Evolutionary conservation across 495 filamentous ascomycete species (phyloP).

Genomic region (Cercophora samala): DNA sequence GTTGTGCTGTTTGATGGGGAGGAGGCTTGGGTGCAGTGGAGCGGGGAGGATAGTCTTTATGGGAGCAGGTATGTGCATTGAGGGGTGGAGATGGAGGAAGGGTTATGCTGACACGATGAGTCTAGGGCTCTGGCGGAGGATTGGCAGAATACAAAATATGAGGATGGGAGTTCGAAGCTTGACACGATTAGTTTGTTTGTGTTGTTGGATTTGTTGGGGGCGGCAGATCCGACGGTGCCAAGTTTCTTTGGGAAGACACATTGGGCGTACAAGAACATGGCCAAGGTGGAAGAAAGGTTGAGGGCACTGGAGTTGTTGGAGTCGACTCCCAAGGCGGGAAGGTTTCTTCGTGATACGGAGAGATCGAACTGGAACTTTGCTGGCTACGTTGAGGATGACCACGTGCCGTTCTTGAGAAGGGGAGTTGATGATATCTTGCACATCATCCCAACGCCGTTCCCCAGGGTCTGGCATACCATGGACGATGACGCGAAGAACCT

Average conservation of each 20-base stretch:
- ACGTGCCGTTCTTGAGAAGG: constrained; percentile 78
- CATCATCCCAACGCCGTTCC: constrained; percentile 80
- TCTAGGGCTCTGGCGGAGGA: constrained; percentile 30
- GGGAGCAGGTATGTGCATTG: constrained; percentile 60
- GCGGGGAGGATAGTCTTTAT: constrained; percentile 75
- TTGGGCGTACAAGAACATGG: constrained; percentile 81
- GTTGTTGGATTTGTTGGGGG: constrained; percentile 85
- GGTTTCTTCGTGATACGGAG: constrained; percentile 49
- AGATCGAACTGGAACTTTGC: constrained; percentile 51
- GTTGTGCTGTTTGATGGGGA: constrained; percentile 90
- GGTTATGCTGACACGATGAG: constrained; percentile 1
- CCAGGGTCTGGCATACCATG: constrained; percentile 79
- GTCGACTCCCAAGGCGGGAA: constrained; percentile 26
- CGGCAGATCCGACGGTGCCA: constrained; percentile 63
- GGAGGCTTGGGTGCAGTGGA: constrained; percentile 84
- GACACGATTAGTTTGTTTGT: constrained; percentile 83
- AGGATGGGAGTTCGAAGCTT: constrained; percentile 35
- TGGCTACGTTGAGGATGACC: constrained; percentile 72
- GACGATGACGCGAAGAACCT: constrained; percentile 83
- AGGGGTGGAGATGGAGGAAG: neutral
- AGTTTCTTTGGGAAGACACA: constrained; percentile 86
- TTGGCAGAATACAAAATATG: constrained; percentile 27
- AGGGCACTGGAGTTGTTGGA: constrained; percentile 47
- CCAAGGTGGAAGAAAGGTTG: constrained; percentile 65
- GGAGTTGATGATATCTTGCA: constrained; percentile 82